Percentiles rank a stretch among this genome's conserved stretches.
These are phyloP conservation scores for Alternaria arborescens DNA, from an alignment of 2,329 filamentous ascomycete species.

Conservation along the genomic window DNA sequence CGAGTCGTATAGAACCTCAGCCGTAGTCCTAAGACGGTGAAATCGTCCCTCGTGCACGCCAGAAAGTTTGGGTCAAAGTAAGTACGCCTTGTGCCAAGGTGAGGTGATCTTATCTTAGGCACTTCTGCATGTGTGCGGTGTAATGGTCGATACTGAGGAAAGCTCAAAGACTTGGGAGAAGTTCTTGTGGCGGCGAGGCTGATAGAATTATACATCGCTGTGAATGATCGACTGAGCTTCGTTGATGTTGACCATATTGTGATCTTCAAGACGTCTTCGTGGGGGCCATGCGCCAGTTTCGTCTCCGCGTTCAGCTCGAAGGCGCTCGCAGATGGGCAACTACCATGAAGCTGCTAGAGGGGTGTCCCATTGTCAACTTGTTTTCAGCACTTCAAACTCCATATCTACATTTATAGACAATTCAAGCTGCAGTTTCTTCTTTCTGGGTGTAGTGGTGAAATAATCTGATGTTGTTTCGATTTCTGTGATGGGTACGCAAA, in stretches of 20 bases:
- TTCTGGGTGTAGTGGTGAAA: background rate
- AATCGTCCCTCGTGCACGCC: background rate
- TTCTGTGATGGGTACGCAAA: background rate
- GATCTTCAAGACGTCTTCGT: background rate
- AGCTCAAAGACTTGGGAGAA: background rate
- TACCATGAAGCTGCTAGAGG: background rate
- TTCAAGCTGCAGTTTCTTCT: background rate
- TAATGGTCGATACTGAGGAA: background rate
- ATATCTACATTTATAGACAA: background rate
- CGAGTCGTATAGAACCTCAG: background rate
- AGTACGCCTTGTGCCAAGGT: slow-evolving; percentile 1
- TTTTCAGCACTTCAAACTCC: background rate
- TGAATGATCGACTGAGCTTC: background rate
- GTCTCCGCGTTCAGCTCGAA: background rate
- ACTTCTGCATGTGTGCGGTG: background rate
- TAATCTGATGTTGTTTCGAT: background rate
- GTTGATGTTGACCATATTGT: background rate
- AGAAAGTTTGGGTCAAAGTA: background rate
- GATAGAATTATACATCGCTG: background rate
- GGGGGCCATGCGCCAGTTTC: background rate
- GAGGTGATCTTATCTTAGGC: background rate
- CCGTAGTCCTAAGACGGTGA: background rate
- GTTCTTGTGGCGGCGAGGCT: background rate
- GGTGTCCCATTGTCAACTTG: background rate
- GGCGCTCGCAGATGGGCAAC: background rate